Conservation (phyloP, 2,329 filamentous ascomycete genomes). For the Claviceps capensis region DNA sequence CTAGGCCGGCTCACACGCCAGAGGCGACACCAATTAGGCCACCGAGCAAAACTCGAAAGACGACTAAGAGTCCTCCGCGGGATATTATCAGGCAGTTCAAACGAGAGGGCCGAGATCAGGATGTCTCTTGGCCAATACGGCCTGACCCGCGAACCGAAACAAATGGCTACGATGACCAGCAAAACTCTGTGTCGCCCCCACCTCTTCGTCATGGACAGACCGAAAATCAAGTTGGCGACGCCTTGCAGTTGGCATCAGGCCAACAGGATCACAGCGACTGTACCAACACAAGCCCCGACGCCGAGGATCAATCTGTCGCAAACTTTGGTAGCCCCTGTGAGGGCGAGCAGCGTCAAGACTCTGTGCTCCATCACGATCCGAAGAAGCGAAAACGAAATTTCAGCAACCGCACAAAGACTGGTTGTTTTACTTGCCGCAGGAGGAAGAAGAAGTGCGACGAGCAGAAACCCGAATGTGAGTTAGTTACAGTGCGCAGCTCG, state of each 20-base stretch:
- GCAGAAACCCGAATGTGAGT: constrained; percentile 77
- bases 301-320: constrained; percentile 31
- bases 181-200: constrained; percentile 28
- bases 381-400: constrained; percentile 71
- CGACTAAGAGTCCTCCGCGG: constrained; percentile 28
- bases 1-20: constrained; percentile 20
- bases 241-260: constrained; percentile 29
- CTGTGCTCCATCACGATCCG: constrained; percentile 41
- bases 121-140: constrained; percentile 33
- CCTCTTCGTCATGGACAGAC: constrained; percentile 25
- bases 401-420: constrained; percentile 90
- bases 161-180: constrained; percentile 30
- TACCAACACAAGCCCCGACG: constrained; percentile 39
- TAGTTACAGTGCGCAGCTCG: constrained; percentile 8
- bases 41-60: constrained; percentile 26
- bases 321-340: constrained; percentile 30
- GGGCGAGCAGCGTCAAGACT: constrained; percentile 33
- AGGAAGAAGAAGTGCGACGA: constrained; percentile 99
- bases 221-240: constrained; percentile 36
- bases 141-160: constrained; percentile 34
- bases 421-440: constrained; percentile 80
- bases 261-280: constrained; percentile 37
- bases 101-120: constrained; percentile 33
- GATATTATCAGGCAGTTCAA: constrained; percentile 33
- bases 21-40: constrained; percentile 18